Base-by-base conservation (phyloP, 2,329 filamentous ascomycete genomes). In the Lachnellula cervina region DNA sequence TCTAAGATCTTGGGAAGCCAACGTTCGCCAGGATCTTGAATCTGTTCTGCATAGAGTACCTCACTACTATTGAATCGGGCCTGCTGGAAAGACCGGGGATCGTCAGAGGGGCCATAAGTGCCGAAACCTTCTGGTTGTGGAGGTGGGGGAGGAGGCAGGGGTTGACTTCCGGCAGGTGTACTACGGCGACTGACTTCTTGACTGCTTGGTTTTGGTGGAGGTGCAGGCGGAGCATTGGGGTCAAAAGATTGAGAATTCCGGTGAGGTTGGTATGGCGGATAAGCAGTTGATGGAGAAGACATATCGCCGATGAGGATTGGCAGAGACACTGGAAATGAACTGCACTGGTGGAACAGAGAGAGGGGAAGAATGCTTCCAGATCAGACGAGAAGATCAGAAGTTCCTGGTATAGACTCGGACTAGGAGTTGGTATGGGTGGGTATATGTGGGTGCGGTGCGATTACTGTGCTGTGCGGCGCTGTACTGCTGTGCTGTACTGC, bases 1-100 rank as follows among this genome's bases (percentile, higher is more conserved):
- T 88, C 82, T 2, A 97, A 74, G 13, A 84, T 75, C 58, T 82
- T 80, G 1, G 91, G 91, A 2, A 96, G 77, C 91, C 91, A 96
- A 60, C 85, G 81, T 51, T 88, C 83, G 19, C 85, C 83, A 0
- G 82, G 82, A 62, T 86, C 83, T 3, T 77, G 73, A 42, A 77
- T 73, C 2, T 70, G 66, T 16, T 74, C 70, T 40, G 72, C 67
- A n/a, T 67, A 60, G 43, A 61, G 64, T 60, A 14, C 68, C 28
- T 62, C 59, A 37, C n/a, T 49, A 25, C 49, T 55, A 25, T 49
- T 55, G 32, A 58, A 51, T 57, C 57, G 59, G 53, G 51, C 56
- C 53, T 63, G 58, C 47, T 67, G 59, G 40, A 48, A 17, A n/a
- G 57, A 50, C 47, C 57, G 62, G 45, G 58, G 28, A 55, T 62